phyloP scores from a whole-genome alignment of 2,329 filamentous ascomycete genomes.

The Ampelomyces quisqualis region DNA sequence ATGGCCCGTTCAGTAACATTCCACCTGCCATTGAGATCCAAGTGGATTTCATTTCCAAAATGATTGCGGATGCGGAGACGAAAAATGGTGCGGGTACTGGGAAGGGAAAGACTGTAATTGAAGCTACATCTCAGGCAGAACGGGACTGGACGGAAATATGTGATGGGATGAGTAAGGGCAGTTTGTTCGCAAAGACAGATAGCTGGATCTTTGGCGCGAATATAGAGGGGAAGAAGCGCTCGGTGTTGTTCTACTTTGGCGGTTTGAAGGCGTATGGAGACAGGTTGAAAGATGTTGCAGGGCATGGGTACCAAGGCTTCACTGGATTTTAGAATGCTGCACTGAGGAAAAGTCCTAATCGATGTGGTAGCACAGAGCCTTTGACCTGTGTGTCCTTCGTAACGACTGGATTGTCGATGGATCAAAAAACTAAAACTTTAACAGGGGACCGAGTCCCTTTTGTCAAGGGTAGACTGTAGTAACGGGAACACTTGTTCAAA shows the following conservation, averaged over 20 bases:
- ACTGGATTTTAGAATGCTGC: too few relatives aligned
- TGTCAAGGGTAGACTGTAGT: too few relatives aligned
- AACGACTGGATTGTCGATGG: too few relatives aligned
- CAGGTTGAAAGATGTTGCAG: slow-evolving; percentile 1
- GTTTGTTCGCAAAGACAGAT: slow-evolving; percentile 36
- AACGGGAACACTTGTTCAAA: too few relatives aligned
- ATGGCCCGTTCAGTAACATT: slow-evolving; percentile 48
- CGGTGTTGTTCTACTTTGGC: slow-evolving; percentile 41
- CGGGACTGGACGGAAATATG: slow-evolving; percentile 39
- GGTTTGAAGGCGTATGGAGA: slow-evolving; percentile 19
- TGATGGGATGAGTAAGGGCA: slow-evolving; percentile 34
- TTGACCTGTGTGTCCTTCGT: too few relatives aligned
- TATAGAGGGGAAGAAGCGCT: slow-evolving; percentile 42
- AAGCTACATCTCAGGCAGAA: slow-evolving; percentile 38
- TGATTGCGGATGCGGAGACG: slow-evolving; percentile 33
- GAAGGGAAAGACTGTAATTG: slow-evolving; percentile 24
- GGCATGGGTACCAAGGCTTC: slow-evolving; percentile 4
- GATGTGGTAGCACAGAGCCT: too few relatives aligned
- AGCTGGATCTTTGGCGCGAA: slow-evolving; percentile 45
- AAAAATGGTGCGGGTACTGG: slow-evolving; percentile 5
- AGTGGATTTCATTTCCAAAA: slow-evolving; percentile 42
- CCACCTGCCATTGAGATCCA: slow-evolving; percentile 43
- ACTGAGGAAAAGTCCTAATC: too few relatives aligned
- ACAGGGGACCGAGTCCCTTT: too few relatives aligned
- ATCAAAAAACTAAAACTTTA: too few relatives aligned